These are phyloP conservation scores for Micractinium sp. DNA, from an alignment of 139 green algal species.

Conservation along the genomic window DNA sequence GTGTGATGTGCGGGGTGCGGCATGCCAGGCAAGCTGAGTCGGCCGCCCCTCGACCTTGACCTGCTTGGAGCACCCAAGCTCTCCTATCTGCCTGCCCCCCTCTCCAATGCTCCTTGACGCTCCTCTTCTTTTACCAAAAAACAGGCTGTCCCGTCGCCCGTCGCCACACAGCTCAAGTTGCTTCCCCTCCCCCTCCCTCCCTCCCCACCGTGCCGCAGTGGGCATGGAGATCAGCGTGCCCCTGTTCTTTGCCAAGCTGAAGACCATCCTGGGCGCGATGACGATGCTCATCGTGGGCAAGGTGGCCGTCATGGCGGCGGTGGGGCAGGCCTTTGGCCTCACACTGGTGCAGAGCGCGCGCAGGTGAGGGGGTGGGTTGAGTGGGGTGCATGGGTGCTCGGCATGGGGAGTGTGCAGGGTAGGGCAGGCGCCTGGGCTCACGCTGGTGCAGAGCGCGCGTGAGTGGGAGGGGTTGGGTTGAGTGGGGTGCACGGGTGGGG, in stretches of 20 bases:
- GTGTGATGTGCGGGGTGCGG: too few relatives aligned
- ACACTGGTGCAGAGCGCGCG: conserved; percentile 68
- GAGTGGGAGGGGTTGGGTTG: background rate
- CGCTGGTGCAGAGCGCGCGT: conserved; percentile 66
- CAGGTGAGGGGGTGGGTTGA: conserved; percentile 10
- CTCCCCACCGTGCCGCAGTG: conserved; percentile 51
- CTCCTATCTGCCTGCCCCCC: background rate
- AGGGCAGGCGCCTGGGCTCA: conserved; percentile 89
- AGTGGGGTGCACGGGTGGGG: too few relatives aligned
- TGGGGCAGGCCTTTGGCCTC: conserved; percentile 90
- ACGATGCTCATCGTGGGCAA: conserved; percentile 84
- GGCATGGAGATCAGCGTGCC: conserved; percentile 87
- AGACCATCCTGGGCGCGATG: conserved; percentile 78
- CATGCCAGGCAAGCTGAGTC: too few relatives aligned
- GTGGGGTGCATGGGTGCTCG: too few relatives aligned
- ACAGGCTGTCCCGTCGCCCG: too few relatives aligned
- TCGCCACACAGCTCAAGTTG: too few relatives aligned
- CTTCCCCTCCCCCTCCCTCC: conserved; percentile 1
- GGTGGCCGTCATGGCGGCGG: conserved; percentile 80
- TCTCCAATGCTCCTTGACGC: background rate
- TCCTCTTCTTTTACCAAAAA: too few relatives aligned
- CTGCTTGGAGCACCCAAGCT: too few relatives aligned
- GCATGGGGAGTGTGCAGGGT: conserved; percentile 19
- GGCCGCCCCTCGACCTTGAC: too few relatives aligned
- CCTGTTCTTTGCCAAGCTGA: conserved; percentile 73